Evolutionary conservation across 2,329 filamentous ascomycete genomes (phyloP), one percentile per base, ranked within the genome.

Genomic region (Exophiala xenobiotica): DNA sequence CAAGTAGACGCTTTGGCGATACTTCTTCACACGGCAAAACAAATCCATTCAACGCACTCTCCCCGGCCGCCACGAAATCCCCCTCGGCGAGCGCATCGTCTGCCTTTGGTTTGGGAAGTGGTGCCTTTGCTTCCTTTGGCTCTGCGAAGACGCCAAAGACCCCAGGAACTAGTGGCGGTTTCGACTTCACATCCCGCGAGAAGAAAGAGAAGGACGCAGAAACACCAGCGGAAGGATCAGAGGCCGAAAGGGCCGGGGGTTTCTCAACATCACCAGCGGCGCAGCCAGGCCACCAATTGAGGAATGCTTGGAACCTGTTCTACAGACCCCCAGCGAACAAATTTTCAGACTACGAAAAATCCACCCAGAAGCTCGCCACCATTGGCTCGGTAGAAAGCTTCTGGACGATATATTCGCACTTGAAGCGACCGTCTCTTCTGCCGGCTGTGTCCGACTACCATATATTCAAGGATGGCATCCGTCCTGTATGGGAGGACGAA

Each of bases 291-390:
- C 82, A 87, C 66, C 78, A 81, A 54, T 78, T 97, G 63, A 90
- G 88, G 72, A 85, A 90, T 70, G 86, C 85, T 58, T 99, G 93
- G 93, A 86, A 95, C 26, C 90, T 97, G 69, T 97, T 93, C 90
- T 99, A 95, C 73, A 83, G 93, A 53, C 93, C 93, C 31, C 93
- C 93, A 43, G 56, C 56, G 22, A 91, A 90, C 61, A 99, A 99
- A 75, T 93, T 92, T 60, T 92, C 93, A 65, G 92, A 97, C 71
- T 99, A 99, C 70, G 93, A 99, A 70, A 96, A 97, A 73, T 97
- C 92, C 5, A 85, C 95, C 56, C 87, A 93, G 64, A 83, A 90
- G 31, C 83, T 97, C 66, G 92, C 89, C 63, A 81, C 81, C 49
- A 88, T 95, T 65, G 80, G 80, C 54, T 90, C 88, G 4, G 90